Evolutionary conservation across 805 yeast species (phyloP).

Genomic region (Candida ovalis): DNA sequence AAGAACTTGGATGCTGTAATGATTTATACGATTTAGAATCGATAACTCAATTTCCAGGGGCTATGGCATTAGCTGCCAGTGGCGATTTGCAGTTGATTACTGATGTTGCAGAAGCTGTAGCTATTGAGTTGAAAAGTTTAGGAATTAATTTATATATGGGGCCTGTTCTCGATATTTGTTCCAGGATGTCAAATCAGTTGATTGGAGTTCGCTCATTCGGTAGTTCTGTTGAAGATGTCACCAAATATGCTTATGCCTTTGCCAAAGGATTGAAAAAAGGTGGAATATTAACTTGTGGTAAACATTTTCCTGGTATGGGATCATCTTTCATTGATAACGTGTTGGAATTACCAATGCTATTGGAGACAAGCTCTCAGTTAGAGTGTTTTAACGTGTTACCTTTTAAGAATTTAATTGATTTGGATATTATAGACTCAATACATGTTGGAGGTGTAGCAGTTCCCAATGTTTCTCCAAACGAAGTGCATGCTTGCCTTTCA

Average conservation of each 20-base stretch:
- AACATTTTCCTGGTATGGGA: conserved; percentile 67
- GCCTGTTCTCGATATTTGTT: conserved; percentile 59
- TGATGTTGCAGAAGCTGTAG: conserved; percentile 51
- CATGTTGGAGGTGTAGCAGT: conserved; percentile 64
- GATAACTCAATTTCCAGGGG: conserved; percentile 59
- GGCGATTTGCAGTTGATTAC: conserved; percentile 46
- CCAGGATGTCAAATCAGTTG: conserved; percentile 51
- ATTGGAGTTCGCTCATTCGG: conserved; percentile 62
- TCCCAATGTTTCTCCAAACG: conserved; percentile 56
- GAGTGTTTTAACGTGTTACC: conserved; percentile 48
- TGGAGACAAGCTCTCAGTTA: conserved; percentile 51
- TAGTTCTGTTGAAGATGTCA: conserved; percentile 54
- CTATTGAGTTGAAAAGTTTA: conserved; percentile 46
- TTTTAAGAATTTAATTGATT: conserved; percentile 43
- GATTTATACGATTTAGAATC: conserved; percentile 48
- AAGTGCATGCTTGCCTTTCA: conserved; percentile 59
- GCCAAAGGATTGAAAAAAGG: conserved; percentile 52
- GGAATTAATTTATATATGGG: conserved; percentile 57
- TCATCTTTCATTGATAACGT: conserved; percentile 55
- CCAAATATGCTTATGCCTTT: conserved; percentile 49
- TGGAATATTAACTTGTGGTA: conserved; percentile 52
- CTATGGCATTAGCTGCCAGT: conserved; percentile 60
- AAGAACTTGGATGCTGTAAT: conserved; percentile 63
- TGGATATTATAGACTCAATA: conserved; percentile 47
- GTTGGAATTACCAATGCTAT: conserved; percentile 55